Base-by-base conservation (phyloP, 306 rosid genomes). In the Rosa lucieae region DNA sequence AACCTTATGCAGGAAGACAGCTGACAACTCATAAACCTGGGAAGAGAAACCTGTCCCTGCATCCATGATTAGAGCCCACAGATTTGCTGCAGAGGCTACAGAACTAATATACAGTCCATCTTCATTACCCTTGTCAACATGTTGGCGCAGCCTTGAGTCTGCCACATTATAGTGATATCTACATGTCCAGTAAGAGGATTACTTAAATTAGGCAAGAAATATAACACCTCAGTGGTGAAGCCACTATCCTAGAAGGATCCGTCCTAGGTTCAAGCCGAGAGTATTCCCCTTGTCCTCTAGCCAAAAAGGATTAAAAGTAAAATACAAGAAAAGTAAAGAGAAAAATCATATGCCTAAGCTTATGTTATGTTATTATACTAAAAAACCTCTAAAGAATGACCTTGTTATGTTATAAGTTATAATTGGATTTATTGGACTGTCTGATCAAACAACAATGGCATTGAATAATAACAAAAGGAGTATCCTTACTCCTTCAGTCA, bases 81-180 rank as follows among this genome's bases (percentile, higher is more conserved):
- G 90, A 83, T 84, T 93, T 43, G 82, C 39, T 73, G 92, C 82
- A 46, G 97, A 89, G 68, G 97, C 98, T 67, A 93, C 98, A 72
- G 88, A 90, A 88, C 97, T 93, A 85, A 93, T 93, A 75, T 86
- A 88, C 76, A 93, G 80, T 67, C 98, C 98, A 83, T 93, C 97
- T 87, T 91, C 98, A 76, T 90, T 93, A 74, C 98, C 98, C 90
- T 93, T 93, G 78, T 93, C 97, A 32, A 93, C 92, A 80, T 93
- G 98, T 85, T 93, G 98, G 58, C 78, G 86, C 78, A 93, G 87
- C 90, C 98, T 93, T 21, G 87, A 62, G 79, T 93, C 98, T 2
- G 98, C 92, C 63, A 93, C 98, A 80, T 93, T 93, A 82, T 93
- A 93, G 86, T 93, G 98, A 85, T 93, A 93, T 81, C 98, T 93